These are phyloP conservation scores for Phytophthora sojae DNA, from an alignment of 352 stramenopile genomes.

Conservation along the genomic window DNA sequence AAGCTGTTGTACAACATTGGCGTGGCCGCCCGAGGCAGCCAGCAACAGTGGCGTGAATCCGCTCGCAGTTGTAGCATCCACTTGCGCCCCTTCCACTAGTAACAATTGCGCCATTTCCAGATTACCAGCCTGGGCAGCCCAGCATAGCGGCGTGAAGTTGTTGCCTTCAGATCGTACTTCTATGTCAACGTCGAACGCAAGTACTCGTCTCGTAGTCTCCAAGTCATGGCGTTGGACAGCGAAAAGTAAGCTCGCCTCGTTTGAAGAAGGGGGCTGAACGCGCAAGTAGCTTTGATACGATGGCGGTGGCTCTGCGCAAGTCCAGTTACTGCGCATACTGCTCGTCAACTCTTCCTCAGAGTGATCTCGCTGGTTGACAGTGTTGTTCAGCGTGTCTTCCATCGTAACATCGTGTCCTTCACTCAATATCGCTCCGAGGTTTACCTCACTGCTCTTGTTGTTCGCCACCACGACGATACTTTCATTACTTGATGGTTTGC, in stretches of 20 bases:
- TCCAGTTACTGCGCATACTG: slow-evolving; percentile 18
- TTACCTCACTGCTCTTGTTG: not conserved
- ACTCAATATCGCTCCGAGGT: not conserved
- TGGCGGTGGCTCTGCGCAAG: slow-evolving; percentile 7
- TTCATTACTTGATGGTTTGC: slow-evolving; percentile 2
- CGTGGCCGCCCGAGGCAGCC: slow-evolving; percentile 26
- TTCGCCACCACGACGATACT: not conserved
- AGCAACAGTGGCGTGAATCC: slow-evolving; percentile 39
- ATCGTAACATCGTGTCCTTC: not conserved
- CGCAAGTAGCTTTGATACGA: slow-evolving; percentile 25
- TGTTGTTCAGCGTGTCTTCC: not conserved
- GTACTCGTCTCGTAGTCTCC: slow-evolving; percentile 3
- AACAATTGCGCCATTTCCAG: slow-evolving; percentile 28
- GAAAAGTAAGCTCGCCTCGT: slow-evolving; percentile 13
- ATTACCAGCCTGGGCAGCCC: slow-evolving; percentile 27
- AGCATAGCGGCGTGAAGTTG: slow-evolving; percentile 30
- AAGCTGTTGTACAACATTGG: slow-evolving; percentile 22
- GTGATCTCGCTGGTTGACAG: not conserved
- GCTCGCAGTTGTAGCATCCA: slow-evolving; percentile 22
- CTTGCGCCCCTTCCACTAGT: slow-evolving; percentile 16
- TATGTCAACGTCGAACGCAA: slow-evolving; percentile 22
- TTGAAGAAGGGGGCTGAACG: not conserved
- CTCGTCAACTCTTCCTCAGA: slow-evolving; percentile 3
- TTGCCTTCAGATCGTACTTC: slow-evolving; percentile 25
- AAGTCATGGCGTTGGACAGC: slow-evolving; percentile 28